Percentiles rank a stretch among this genome's conserved stretches.
These are phyloP conservation scores for Asterella californica DNA, from an alignment of 225 moss, liverwort and hornwort species.

Conservation along the genomic window DNA sequence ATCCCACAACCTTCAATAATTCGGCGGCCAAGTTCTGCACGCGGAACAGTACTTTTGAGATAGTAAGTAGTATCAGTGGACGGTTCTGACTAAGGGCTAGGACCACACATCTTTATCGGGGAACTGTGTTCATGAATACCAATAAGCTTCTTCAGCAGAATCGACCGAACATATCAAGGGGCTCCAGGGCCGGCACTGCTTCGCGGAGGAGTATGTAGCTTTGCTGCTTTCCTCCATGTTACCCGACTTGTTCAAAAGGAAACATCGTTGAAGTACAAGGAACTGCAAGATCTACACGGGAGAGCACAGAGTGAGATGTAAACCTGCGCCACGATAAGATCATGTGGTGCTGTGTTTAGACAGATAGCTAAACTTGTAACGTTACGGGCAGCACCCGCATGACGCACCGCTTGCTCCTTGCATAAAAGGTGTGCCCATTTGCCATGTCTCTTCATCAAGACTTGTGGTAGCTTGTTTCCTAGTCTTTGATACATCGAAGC, in stretches of 20 bases:
- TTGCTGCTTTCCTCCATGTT: not conserved
- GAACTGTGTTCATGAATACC: not conserved
- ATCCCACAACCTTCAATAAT: constrained; percentile 58
- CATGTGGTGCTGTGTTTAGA: constrained; percentile 58
- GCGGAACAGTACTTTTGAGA: not conserved
- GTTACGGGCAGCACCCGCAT: constrained; percentile 53
- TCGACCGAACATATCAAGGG: not conserved
- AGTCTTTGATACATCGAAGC: constrained; percentile 48
- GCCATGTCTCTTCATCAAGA: constrained; percentile 61
- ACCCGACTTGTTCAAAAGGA: not conserved
- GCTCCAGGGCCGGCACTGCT: not conserved
- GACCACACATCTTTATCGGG: not conserved
- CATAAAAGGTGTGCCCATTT: constrained; percentile 58
- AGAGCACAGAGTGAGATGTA: not conserved
- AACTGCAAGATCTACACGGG: not conserved
- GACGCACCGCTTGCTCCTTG: constrained; percentile 44
- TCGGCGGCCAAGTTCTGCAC: constrained; percentile 40
- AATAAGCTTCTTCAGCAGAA: not conserved
- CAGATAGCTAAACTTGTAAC: constrained; percentile 53
- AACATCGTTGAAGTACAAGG: not conserved
- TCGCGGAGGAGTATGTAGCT: not conserved
- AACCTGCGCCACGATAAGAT: constrained; percentile 56
- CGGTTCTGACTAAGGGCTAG: not conserved
- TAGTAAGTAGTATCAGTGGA: not conserved
- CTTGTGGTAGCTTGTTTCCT: constrained; percentile 60